phyloP scores from a whole-genome alignment of 1,284 basidiomycete species.

The Heliocybe sulcata region DNA sequence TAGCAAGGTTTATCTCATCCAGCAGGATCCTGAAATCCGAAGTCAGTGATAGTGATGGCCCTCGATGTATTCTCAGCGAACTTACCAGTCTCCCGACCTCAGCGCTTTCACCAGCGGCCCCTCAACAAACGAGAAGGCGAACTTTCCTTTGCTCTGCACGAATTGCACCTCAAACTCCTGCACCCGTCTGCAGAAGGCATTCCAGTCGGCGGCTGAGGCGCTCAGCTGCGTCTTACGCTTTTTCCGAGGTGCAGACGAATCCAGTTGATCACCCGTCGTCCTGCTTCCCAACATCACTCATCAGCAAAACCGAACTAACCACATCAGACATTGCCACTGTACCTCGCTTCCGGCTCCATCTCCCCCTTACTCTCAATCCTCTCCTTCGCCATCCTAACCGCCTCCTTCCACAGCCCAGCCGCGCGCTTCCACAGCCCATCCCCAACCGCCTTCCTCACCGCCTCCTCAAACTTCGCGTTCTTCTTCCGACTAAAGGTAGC shows the following conservation, averaged over 20 bases:
- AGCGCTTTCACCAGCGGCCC: slow-evolving; percentile 94
- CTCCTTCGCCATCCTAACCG: slow-evolving; percentile 61
- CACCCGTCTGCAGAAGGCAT: slow-evolving; percentile 65
- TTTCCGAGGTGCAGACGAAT: slow-evolving; percentile 57
- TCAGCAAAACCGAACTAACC: slow-evolving; percentile 2
- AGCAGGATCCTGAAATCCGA: slow-evolving; percentile 72
- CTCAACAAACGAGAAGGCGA: slow-evolving; percentile 93
- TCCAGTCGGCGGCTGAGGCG: slow-evolving; percentile 58
- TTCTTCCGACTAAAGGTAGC: slow-evolving; percentile 87
- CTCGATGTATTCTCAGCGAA: slow-evolving; percentile 9
- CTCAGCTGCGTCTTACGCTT: slow-evolving; percentile 57
- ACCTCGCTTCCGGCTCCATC: slow-evolving; percentile 21
- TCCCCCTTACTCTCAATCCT: slow-evolving; percentile 41
- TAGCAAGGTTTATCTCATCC: slow-evolving; percentile 96
- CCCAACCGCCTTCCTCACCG: slow-evolving; percentile 77
- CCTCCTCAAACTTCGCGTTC: slow-evolving; percentile 85
- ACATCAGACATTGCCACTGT: slow-evolving; percentile 2
- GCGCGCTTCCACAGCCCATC: slow-evolving; percentile 85
- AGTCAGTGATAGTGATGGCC: slow-evolving; percentile 1
- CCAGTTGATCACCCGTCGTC: slow-evolving; percentile 13
- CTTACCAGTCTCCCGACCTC: slow-evolving; percentile 85
- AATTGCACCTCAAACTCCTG: slow-evolving; percentile 84
- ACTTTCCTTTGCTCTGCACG: slow-evolving; percentile 78
- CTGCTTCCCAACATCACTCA: not conserved
- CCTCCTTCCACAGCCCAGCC: slow-evolving; percentile 82